A percentile compares a stretch with the other conserved stretches of the same genome.
phyloP scores from a whole-genome alignment of 495 filamentous ascomycete species.

The Peziza echinospora region DNA sequence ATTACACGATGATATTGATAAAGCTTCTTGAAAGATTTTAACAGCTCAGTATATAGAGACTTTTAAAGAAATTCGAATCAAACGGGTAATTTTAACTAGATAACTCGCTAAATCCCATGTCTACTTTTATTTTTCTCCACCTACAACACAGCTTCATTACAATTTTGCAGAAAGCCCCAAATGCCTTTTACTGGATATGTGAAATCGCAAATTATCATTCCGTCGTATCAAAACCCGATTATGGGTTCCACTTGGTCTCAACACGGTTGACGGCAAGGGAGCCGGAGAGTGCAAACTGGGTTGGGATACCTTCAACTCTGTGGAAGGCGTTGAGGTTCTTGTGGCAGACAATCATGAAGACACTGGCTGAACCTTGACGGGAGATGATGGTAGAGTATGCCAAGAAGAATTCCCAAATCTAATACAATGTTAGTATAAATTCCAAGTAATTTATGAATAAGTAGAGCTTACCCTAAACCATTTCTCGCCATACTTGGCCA shows the following conservation, averaged over 20 bases:
- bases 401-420: constrained; percentile 99
- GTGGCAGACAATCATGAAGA: constrained; percentile 85
- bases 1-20: too few species aligned
- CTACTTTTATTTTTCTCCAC: too few species aligned
- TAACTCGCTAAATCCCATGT: too few species aligned
- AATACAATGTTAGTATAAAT: neutral
- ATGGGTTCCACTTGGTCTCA: neutral
- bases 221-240: too few species aligned
- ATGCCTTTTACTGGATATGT: too few species aligned
- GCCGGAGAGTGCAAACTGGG: constrained; percentile 53
- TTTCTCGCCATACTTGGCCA: constrained; percentile 80
- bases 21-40: too few species aligned
- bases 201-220: too few species aligned
- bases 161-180: too few species aligned
- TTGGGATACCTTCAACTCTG: constrained; percentile 64
- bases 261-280: constrained; percentile 26
- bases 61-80: too few species aligned
- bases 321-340: constrained; percentile 98
- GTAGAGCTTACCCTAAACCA: constrained; percentile 73
- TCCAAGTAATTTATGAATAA: neutral
- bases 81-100: too few species aligned
- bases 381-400: constrained; percentile 82
- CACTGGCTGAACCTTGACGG: constrained; percentile 78
- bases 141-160: too few species aligned
- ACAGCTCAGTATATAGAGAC: too few species aligned